These are phyloP conservation scores for Ganoderma sinense DNA, from an alignment of 1,284 basidiomycete species.

Conservation along the genomic window DNA sequence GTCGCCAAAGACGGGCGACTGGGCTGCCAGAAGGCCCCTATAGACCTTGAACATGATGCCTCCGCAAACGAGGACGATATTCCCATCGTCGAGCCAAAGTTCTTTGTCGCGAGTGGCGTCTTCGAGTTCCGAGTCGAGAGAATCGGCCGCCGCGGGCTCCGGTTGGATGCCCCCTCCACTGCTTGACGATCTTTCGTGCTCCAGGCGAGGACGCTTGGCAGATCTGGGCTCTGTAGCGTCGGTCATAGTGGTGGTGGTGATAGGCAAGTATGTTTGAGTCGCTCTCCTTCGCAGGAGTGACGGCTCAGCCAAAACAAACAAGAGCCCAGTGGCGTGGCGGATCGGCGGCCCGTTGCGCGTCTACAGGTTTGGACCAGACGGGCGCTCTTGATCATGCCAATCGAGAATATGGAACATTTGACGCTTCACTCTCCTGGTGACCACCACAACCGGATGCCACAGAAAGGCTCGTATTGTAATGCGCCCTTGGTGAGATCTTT, in stretches of 20 bases:
- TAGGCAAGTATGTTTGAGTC: background rate
- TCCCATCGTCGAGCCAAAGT: background rate
- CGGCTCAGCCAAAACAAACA: background rate
- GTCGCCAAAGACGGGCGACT: background rate
- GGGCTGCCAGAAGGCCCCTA: background rate
- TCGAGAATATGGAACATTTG: too few relatives aligned
- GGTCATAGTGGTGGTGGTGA: background rate
- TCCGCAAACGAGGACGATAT: background rate
- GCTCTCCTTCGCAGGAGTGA: background rate
- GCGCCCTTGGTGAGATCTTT: too few relatives aligned
- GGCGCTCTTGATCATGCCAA: too few relatives aligned
- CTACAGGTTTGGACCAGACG: too few relatives aligned
- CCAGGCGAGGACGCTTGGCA: background rate
- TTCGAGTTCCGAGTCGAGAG: background rate
- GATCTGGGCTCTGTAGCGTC: background rate
- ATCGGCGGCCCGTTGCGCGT: background rate
- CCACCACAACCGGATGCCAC: too few relatives aligned
- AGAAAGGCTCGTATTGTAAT: too few relatives aligned
- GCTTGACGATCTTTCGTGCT: background rate
- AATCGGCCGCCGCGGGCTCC: background rate
- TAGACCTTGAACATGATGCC: background rate
- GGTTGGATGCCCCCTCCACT: background rate
- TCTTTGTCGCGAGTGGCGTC: background rate
- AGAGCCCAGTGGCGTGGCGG: background rate
- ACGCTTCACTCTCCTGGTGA: too few relatives aligned